Conservation (phyloP, 2,329 filamentous ascomycete genomes). For the Diaporthe sp. region DNA sequence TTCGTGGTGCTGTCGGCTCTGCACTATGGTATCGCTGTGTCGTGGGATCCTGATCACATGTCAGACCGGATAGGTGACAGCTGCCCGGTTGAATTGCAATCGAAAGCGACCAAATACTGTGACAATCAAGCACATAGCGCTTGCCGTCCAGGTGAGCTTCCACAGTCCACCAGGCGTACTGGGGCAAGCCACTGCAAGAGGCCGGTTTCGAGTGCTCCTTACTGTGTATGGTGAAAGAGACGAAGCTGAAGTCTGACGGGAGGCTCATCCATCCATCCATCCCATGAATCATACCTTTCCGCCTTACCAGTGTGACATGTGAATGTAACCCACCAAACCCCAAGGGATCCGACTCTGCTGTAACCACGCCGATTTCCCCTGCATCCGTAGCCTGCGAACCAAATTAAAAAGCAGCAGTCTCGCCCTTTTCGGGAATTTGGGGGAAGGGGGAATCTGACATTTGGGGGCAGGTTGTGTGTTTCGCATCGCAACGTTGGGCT, state of each 20-base stretch:
- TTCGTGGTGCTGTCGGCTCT: neutral
- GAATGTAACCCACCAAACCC: constrained; percentile 26
- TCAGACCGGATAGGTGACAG: neutral
- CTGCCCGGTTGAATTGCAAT: neutral
- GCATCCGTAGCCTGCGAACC: neutral
- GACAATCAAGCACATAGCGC: neutral
- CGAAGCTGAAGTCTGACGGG: neutral
- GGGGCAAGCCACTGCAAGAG: neutral
- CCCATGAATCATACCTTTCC: neutral
- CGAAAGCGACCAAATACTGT: neutral
- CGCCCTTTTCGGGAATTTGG: neutral
- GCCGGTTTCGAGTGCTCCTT: neutral
- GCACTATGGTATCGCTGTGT: neutral
- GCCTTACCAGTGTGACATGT: constrained; percentile 2
- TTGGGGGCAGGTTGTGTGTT: neutral
- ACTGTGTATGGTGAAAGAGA: neutral
- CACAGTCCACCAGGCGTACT: neutral
- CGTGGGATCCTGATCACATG: neutral
- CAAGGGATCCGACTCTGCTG: constrained; percentile 28
- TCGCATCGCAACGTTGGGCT: neutral
- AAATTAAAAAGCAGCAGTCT: neutral
- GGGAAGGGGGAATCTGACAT: neutral
- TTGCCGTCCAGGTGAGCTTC: neutral
- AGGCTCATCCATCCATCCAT: neutral
- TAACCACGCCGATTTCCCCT: constrained; percentile 9